A percentile compares a stretch with the other conserved stretches of the same genome.
Evolutionary conservation across 2,329 filamentous ascomycete genomes (phyloP).

Genomic region (Penicillium expansum): DNA sequence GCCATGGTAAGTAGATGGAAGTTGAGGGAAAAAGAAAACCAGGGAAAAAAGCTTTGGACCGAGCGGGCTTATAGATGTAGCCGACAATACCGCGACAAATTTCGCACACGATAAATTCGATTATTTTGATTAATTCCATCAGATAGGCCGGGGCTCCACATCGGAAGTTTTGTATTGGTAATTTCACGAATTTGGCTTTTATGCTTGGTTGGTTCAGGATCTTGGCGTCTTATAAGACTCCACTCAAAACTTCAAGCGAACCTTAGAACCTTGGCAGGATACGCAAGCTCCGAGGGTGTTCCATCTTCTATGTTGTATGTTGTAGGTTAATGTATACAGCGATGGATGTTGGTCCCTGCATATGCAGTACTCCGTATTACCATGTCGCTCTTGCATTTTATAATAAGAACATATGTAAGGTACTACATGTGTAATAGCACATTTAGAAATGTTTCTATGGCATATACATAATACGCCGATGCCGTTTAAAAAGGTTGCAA

Average conservation of each 20-base stretch:
- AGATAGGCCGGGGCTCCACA: conserved; percentile 12
- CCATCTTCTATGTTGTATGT: too few relatives aligned
- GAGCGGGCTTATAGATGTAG: conserved; percentile 13
- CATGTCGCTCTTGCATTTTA: too few relatives aligned
- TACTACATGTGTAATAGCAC: too few relatives aligned
- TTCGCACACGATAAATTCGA: background rate
- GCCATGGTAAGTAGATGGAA: conserved; percentile 20
- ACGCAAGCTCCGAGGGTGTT: conserved; percentile 2
- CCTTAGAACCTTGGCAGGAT: too few relatives aligned
- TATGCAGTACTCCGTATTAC: background rate
- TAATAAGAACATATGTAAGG: too few relatives aligned
- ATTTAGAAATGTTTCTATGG: too few relatives aligned
- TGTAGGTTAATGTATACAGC: background rate
- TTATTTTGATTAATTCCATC: conserved; percentile 6
- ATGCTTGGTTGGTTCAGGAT: background rate
- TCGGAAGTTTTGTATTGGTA: conserved; percentile 5
- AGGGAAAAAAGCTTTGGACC: background rate
- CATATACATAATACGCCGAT: too few relatives aligned
- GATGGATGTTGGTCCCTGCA: background rate
- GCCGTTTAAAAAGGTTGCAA: too few relatives aligned
- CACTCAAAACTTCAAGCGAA: too few relatives aligned
- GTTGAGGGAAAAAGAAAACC: background rate
- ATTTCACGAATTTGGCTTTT: conserved; percentile 1
- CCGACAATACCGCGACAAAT: conserved; percentile 11
- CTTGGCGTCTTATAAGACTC: conserved; percentile 1